These are phyloP conservation scores for Lachnellula willkommii DNA, from an alignment of 2,329 filamentous ascomycete species.

Conservation along the genomic window DNA sequence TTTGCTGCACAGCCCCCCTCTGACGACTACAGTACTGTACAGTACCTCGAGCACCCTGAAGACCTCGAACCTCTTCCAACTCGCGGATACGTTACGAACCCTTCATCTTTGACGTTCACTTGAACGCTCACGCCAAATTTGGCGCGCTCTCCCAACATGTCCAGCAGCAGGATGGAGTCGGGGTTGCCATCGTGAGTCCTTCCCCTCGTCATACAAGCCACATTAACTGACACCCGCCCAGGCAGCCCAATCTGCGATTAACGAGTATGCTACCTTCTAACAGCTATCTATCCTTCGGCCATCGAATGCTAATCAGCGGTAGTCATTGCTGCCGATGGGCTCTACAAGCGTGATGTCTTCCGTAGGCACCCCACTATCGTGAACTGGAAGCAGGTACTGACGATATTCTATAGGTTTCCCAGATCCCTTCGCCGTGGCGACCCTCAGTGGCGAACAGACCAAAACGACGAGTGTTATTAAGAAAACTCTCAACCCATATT, in stretches of 20 bases:
- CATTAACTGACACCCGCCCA: conserved; percentile 34
- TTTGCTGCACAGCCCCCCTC: conserved; percentile 22
- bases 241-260: conserved; percentile 82
- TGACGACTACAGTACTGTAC: conserved; percentile 15
- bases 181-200: conserved; percentile 57
- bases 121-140: conserved; percentile 29
- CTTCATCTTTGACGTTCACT: conserved; percentile 29
- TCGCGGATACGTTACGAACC: conserved; percentile 6
- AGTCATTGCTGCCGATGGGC: conserved; percentile 98
- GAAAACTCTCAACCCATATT: conserved; percentile 97
- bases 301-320: conserved; percentile 37
- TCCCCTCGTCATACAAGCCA: conserved; percentile 10
- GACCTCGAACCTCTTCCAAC: conserved; percentile 11
- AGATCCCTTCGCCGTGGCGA: conserved; percentile 95
- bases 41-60: conserved; percentile 6
- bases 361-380: conserved; percentile 55
- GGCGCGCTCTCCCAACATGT: conserved; percentile 38
- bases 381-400: conserved; percentile 11
- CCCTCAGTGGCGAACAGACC: conserved; percentile 95
- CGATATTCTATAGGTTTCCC: conserved; percentile 66
- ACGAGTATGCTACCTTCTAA: conserved; percentile 62
- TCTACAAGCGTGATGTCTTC: conserved; percentile 99
- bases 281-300: background rate
- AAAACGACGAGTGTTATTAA: conserved; percentile 97
- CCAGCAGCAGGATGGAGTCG: conserved; percentile 48